Evolutionary conservation across 768 basidiomycete genomes (phyloP), one percentile per base, ranked within the genome.

Genomic region (Vararia minispora): DNA sequence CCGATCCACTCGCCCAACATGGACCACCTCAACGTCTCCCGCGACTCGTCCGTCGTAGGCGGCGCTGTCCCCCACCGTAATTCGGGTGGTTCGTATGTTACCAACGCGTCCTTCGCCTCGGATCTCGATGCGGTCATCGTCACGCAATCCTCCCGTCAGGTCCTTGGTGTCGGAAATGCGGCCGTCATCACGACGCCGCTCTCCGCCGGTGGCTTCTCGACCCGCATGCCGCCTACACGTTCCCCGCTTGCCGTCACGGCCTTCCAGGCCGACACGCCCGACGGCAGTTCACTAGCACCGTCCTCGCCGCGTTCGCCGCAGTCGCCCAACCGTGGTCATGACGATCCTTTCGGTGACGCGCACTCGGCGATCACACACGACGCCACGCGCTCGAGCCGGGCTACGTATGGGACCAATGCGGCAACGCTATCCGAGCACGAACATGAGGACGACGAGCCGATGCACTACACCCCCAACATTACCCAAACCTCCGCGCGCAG

Each of bases 41-140:
- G 61, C 39, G 73, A 76, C 32, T 65, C 47, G 12, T 35, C 13
- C 16, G 4, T 11, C 21, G 32, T 16, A 22, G 21, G 31, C 12
- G 31, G 37, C 22, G 32, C 71, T 10, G 42, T 73, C 18, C 58
- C 58, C 6, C 49, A 49, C 33, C 65, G 64, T 42, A 23, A 45
- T 10, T 26, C 46, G 6, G 64, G 79, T 45, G 65, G 72, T 40
- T 87, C 86, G 14, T 83, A 71, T 60, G 72, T 80, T 67, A 79
- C 84, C 21, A 73, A 68, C 29, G 79, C 77, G 28, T 85, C 79
- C 52, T 84, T 71, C 53, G 68, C 79, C 12, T 86, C 81, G 51
- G 85, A 87, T 48, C 71, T 88, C 60, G 61, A 87, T 43, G 76
- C 78, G 50, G 77, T 80, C 63, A 88, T 88, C 48, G 73, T 88